Percentiles rank a stretch among this genome's conserved stretches.
phyloP scores from a whole-genome alignment of 345 rosid genomes.

The Salix dunnii region DNA sequence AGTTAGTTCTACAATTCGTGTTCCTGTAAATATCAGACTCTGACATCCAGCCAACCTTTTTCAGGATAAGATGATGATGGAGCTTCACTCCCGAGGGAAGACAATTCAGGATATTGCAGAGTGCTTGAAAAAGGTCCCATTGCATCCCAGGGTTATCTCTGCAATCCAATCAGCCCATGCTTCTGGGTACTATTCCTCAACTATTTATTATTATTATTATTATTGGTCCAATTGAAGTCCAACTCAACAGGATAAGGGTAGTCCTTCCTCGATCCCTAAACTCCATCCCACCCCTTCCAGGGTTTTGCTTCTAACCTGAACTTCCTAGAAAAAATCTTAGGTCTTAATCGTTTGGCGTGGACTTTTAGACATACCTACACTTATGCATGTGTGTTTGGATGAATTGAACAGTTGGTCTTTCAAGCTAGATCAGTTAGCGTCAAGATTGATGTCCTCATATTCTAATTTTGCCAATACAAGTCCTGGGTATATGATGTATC shows the following conservation, averaged over 20 bases:
- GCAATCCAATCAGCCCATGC: slow-evolving; percentile 26
- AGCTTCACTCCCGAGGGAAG: slow-evolving; percentile 17
- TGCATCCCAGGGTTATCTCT: slow-evolving; percentile 18
- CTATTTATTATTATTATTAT: not conserved
- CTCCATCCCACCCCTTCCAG: not conserved
- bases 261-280: not conserved
- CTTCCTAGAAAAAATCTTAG: not conserved
- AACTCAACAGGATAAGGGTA: not conserved
- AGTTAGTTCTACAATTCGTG: not conserved
- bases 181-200: slow-evolving; percentile 11
- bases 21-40: not conserved
- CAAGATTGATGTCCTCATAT: no score
- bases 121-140: slow-evolving; percentile 16
- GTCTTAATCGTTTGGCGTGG: no score
- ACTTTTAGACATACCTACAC: no score
- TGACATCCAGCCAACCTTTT: not conserved
- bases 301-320: not conserved
- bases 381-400: no score
- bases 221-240: not conserved
- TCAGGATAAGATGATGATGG: slow-evolving; percentile 33
- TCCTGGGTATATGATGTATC: no score
- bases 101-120: slow-evolving; percentile 26
- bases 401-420: no score
- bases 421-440: no score
- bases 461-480: no score